Percentiles rank a stretch among this genome's conserved stretches.
These are phyloP conservation scores for Piper longum DNA, from an alignment of 164 flowering plant species.

Conservation along the genomic window DNA sequence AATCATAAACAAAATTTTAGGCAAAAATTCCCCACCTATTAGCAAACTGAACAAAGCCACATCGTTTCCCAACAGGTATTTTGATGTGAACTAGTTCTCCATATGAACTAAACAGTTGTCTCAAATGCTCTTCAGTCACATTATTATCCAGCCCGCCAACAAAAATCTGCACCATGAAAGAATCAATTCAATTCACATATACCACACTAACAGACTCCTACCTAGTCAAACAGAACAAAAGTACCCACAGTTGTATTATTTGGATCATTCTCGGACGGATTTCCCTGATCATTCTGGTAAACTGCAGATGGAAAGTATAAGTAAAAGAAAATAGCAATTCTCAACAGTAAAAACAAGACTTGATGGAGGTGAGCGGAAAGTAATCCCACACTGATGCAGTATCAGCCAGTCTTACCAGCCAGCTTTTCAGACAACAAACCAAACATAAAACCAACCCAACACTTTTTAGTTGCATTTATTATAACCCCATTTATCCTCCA, in stretches of 20 bases:
- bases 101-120: conserved; percentile 50
- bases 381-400: too few species aligned
- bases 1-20: too few species aligned
- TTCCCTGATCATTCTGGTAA: conserved; percentile 44
- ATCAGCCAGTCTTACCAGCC: too few species aligned
- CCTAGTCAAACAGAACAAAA: conserved; percentile 7
- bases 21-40: conserved; percentile 35
- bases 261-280: conserved; percentile 64
- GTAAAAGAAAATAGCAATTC: neutral
- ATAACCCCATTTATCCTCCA: too few species aligned
- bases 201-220: neutral
- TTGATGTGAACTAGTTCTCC: conserved; percentile 74
- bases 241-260: conserved; percentile 80
- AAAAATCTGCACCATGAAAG: conserved; percentile 48
- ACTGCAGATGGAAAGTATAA: conserved; percentile 36
- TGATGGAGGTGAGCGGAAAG: neutral
- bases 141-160: conserved; percentile 71
- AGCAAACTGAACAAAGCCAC: conserved; percentile 64
- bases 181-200: conserved; percentile 2
- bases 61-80: conserved; percentile 28
- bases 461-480: too few species aligned
- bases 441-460: too few species aligned
- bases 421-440: too few species aligned
- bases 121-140: conserved; percentile 64
- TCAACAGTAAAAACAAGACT: neutral